A percentile compares a stretch with the other conserved stretches of the same genome.
Evolutionary conservation across 768 basidiomycete species (phyloP).

Genomic region (Russula ochroleuca): DNA sequence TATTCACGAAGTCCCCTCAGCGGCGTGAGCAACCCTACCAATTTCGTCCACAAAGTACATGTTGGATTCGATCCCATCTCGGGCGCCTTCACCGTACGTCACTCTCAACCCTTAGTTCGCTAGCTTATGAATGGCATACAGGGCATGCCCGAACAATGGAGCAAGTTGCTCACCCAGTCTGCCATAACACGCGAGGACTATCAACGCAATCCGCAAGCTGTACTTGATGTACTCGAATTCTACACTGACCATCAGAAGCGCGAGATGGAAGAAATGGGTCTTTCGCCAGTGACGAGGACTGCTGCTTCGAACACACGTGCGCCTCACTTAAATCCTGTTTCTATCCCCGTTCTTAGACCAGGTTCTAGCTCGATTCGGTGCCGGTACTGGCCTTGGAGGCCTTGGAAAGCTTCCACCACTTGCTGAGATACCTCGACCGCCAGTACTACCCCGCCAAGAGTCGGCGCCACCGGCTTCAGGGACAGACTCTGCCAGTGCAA

Average conservation of each 20-base stretch:
- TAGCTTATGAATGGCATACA: conserved; percentile 32
- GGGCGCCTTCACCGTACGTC: conserved; percentile 87
- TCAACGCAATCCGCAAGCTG: conserved; percentile 93
- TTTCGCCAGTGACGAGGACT: conserved; percentile 30
- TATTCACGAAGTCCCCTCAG: conserved; percentile 88
- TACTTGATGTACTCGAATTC: conserved; percentile 95
- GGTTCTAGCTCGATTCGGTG: conserved; percentile 78
- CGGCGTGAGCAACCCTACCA: conserved; percentile 92
- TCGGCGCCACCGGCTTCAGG: conserved; percentile 39
- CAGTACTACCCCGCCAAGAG: conserved; percentile 43
- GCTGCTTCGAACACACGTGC: conserved; percentile 28
- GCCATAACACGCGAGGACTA: conserved; percentile 98
- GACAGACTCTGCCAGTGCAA: conserved; percentile 35
- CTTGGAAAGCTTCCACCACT: conserved; percentile 44
- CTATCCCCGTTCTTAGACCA: conserved; percentile 35
- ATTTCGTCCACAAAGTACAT: conserved; percentile 98
- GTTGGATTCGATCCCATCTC: conserved; percentile 94
- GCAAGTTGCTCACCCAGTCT: conserved; percentile 91
- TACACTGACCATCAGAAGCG: conserved; percentile 97
- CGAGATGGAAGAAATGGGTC: conserved; percentile 67
- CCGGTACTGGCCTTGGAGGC: conserved; percentile 85
- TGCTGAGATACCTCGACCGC: conserved; percentile 33
- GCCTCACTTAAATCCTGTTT: conserved; percentile 24
- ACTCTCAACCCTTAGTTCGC: neutral
- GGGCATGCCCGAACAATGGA: conserved; percentile 99